Base-by-base conservation (phyloP, 305 asterid genomes). In the Solanum aculeatissimum region DNA sequence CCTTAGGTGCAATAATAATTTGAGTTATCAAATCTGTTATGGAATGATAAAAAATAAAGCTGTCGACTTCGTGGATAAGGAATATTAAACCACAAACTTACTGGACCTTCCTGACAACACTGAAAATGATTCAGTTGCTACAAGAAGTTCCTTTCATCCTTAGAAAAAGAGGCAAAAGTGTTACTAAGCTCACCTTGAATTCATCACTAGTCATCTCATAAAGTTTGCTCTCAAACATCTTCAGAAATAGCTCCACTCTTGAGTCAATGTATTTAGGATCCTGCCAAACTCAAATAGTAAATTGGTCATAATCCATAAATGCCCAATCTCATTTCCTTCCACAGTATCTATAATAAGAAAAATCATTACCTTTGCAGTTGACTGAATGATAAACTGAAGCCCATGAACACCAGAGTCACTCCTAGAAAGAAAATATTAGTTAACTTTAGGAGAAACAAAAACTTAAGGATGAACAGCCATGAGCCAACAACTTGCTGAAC, bases 391-490 rank as follows among this genome's bases (percentile, higher is more conserved):
- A 87, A 97, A 92, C 85, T 95, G 99, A 85, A 95, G 87, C 78
- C 99, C 99, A n/a, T 92, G 97, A 69, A 97, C 90, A 81, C 99
- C 98, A 86, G 87, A 89, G 87, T 97, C 97, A 86, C 93, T 91
- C 97, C 99, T 97, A 83, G 84, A 88, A 60, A 85, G 74, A 47
- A 63, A 25, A 51, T 85, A 19, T 78, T n/a, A 42, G 45, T 54
- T 55, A 74, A 83, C 77, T 75, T n/a, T 58, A 74, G 42, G 23
- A 27, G 51, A 35, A 81, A 62, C 42, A 12, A 13, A 81, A 81
- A 29, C 58, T 65, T 62, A 62, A 62, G 9, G 43, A 58, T 40
- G 84, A 66, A 83, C 27, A 18, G 68, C n/a, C n/a, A n/a, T n/a
- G n/a, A n/a, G n/a, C 60, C 45, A 29, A 47, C 29, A 11, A 69